A percentile compares a stretch with the other conserved stretches of the same genome.
Conservation (phyloP, 306 rosid species). For the Inga leiocalycina region DNA sequence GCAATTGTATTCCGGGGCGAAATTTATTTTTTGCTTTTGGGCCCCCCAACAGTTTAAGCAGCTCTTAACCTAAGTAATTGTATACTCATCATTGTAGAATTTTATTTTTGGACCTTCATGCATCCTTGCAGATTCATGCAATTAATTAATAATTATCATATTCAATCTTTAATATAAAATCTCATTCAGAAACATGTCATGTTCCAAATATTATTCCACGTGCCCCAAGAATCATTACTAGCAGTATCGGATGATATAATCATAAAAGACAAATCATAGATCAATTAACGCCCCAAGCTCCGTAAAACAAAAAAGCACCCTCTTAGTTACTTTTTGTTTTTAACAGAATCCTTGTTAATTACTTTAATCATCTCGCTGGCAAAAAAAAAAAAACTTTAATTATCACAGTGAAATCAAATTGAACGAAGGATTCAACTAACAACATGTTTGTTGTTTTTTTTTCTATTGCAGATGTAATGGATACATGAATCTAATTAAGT, state of each 20-base stretch:
- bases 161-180: too few relatives aligned
- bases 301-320: not conserved
- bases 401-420: too few relatives aligned
- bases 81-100: too few relatives aligned
- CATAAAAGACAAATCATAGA: not conserved
- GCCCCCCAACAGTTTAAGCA: too few relatives aligned
- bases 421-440: conserved; percentile 25
- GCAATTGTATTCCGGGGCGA: too few relatives aligned
- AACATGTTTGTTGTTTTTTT: not conserved
- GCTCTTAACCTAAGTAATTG: too few relatives aligned
- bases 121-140: too few relatives aligned
- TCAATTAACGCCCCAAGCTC: not conserved
- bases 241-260: not conserved
- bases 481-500: conserved; percentile 49
- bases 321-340: not conserved
- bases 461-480: conserved; percentile 29
- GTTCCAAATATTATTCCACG: not conserved
- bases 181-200: too few relatives aligned
- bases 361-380: not conserved
- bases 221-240: not conserved
- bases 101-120: too few relatives aligned
- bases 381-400: too few relatives aligned
- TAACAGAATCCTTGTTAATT: not conserved
- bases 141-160: too few relatives aligned
- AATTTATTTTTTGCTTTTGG: too few relatives aligned